Percentiles rank a stretch among this genome's conserved stretches.
These are phyloP conservation scores for Xylariaceae sp. DNA, from an alignment of 2,329 filamentous ascomycete species.

Conservation along the genomic window DNA sequence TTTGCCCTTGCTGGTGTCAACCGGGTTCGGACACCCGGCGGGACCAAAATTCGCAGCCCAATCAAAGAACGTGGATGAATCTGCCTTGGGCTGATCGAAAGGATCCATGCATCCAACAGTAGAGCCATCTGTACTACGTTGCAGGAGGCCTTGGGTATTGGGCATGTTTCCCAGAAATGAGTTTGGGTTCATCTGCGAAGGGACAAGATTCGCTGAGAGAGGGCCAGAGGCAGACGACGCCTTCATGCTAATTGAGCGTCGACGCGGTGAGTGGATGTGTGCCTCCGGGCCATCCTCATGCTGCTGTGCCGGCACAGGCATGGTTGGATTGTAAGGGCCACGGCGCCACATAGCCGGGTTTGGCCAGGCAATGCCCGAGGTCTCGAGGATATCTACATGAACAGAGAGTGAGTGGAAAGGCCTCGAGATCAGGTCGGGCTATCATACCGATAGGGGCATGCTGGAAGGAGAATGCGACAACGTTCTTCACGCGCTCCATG, in stretches of 20 bases:
- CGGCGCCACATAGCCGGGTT: slow-evolving; percentile 67
- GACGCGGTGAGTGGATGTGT: slow-evolving; percentile 62
- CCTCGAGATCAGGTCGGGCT: not conserved
- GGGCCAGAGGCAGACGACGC: slow-evolving; percentile 15
- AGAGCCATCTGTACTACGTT: slow-evolving; percentile 20
- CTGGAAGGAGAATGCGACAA: slow-evolving; percentile 79
- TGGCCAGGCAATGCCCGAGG: slow-evolving; percentile 75
- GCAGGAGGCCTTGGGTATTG: slow-evolving; percentile 27
- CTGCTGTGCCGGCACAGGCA: slow-evolving; percentile 39
- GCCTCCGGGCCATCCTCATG: slow-evolving; percentile 49
- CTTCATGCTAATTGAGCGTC: slow-evolving; percentile 27
- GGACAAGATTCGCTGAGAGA: slow-evolving; percentile 16
- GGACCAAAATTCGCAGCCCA: slow-evolving; percentile 24
- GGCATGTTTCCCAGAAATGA: slow-evolving; percentile 28
- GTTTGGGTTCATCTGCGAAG: slow-evolving; percentile 18
- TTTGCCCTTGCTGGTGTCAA: slow-evolving; percentile 18
- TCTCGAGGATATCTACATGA: slow-evolving; percentile 66
- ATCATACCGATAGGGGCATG: slow-evolving; percentile 72
- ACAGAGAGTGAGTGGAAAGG: not conserved
- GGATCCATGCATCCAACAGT: slow-evolving; percentile 25
- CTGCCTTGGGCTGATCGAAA: slow-evolving; percentile 25
- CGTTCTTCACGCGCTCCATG: slow-evolving; percentile 67
- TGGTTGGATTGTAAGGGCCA: slow-evolving; percentile 40
- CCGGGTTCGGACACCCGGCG: slow-evolving; percentile 18
- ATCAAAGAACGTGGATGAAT: slow-evolving; percentile 29